phyloP scores from a whole-genome alignment of 805 yeast species.

The Lipomyces spencermartinsiae region DNA sequence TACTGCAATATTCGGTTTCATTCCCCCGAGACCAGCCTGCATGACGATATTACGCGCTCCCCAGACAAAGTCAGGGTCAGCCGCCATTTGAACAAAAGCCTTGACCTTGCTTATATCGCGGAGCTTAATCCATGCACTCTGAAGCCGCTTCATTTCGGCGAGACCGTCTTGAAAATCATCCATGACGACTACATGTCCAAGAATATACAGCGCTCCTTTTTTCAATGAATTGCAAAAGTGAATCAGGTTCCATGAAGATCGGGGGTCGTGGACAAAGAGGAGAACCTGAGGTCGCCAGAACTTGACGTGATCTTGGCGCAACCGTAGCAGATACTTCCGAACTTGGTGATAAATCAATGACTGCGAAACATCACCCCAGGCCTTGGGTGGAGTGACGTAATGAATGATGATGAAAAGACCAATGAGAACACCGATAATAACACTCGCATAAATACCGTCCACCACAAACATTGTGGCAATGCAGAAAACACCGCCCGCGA shows the following conservation, averaged over 20 bases:
- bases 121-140: constrained; percentile 80
- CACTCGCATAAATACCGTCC: constrained; percentile 86
- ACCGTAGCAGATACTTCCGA: constrained; percentile 80
- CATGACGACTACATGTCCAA: constrained; percentile 88
- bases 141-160: constrained; percentile 73
- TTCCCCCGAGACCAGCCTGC: constrained; percentile 97
- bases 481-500: constrained; percentile 71
- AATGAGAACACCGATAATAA: constrained; percentile 69
- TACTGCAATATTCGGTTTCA: constrained; percentile 95
- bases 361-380: constrained; percentile 99
- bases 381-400: constrained; percentile 89
- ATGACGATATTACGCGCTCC: constrained; percentile 90
- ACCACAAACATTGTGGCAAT: constrained; percentile 90
- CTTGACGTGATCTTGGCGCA: constrained; percentile 91
- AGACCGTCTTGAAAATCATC: constrained; percentile 66
- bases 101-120: constrained; percentile 80
- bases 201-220: constrained; percentile 90
- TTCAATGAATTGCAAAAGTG: constrained; percentile 92
- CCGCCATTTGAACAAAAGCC: constrained; percentile 91
- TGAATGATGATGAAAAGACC: constrained; percentile 80
- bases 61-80: constrained; percentile 90
- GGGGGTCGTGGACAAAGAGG: constrained; percentile 86
- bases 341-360: constrained; percentile 95
- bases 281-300: constrained; percentile 98
- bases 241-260: constrained; percentile 89